phyloP scores from a whole-genome alignment of 208 protist genomes.

The Trypanosoma grayi region DNA sequence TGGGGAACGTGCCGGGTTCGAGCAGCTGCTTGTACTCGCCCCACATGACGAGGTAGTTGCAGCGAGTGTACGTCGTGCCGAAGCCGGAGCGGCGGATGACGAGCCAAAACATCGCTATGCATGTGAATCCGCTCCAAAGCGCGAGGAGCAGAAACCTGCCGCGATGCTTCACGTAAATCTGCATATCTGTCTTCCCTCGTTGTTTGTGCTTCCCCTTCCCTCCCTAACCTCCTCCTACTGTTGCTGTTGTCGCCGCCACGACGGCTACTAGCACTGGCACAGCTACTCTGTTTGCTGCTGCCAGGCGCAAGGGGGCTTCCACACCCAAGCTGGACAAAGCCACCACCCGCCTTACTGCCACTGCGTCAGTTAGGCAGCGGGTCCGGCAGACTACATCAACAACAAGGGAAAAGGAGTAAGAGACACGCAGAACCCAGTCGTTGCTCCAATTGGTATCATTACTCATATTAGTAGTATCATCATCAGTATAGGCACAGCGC shows the following conservation, averaged over 20 bases:
- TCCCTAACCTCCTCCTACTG: neutral
- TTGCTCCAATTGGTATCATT: too few species aligned
- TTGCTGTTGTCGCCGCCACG: neutral
- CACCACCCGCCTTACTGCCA: neutral
- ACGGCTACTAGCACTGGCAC: neutral
- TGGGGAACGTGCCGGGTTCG: conserved; percentile 67
- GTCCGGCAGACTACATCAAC: too few species aligned
- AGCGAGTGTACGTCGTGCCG: conserved; percentile 76
- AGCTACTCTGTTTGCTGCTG: too few species aligned
- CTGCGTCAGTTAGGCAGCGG: too few species aligned
- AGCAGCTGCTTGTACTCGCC: conserved; percentile 83
- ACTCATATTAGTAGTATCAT: too few species aligned
- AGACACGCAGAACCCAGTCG: too few species aligned
- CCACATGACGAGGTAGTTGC: conserved; percentile 76
- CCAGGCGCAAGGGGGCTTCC: too few species aligned
- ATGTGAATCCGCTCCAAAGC: conserved; percentile 59
- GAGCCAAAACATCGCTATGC: conserved; percentile 74
- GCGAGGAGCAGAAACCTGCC: conserved; percentile 62
- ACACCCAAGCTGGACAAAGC: neutral
- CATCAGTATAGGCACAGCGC: too few species aligned
- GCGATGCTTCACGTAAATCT: conserved; percentile 70
- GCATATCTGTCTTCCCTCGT: conserved; percentile 25
- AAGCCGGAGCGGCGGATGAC: conserved; percentile 77
- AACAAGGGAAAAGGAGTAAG: too few species aligned
- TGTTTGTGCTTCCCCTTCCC: neutral